Conservation (phyloP, 2,329 filamentous ascomycete species). For the Septoria linicola region DNA sequence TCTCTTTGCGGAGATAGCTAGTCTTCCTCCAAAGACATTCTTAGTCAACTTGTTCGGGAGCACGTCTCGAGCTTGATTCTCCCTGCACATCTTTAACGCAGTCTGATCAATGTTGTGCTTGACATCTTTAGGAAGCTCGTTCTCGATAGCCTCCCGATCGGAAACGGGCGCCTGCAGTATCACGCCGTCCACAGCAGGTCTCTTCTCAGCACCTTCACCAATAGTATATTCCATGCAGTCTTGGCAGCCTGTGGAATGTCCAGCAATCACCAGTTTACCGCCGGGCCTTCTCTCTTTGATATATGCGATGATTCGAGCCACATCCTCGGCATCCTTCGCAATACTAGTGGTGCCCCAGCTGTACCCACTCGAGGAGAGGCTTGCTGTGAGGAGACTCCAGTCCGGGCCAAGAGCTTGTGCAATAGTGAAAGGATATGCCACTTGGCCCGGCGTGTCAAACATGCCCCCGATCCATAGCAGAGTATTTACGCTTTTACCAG, state of each 20-base stretch:
- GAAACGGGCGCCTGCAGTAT: slow-evolving; percentile 79
- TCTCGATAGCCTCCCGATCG: slow-evolving; percentile 65
- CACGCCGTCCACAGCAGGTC: slow-evolving; percentile 65
- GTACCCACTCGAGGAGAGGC: slow-evolving; percentile 50
- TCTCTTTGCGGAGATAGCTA: slow-evolving; percentile 55
- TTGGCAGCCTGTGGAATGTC: slow-evolving; percentile 68
- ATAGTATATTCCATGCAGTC: slow-evolving; percentile 65
- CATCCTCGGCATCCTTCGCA: slow-evolving; percentile 54
- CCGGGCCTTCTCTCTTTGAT: slow-evolving; percentile 44
- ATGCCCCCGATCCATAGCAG: slow-evolving; percentile 71
- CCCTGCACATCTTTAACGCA: slow-evolving; percentile 52
- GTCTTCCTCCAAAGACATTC: slow-evolving; percentile 33
- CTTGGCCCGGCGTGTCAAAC: slow-evolving; percentile 60
- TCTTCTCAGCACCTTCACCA: slow-evolving; percentile 34
- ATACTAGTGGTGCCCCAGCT: slow-evolving; percentile 57
- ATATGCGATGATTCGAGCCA: slow-evolving; percentile 53
- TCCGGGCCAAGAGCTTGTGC: slow-evolving; percentile 48
- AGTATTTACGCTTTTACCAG: slow-evolving; percentile 50
- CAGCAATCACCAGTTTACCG: slow-evolving; percentile 64
- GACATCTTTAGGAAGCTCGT: slow-evolving; percentile 46
- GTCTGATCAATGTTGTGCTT: slow-evolving; percentile 44
- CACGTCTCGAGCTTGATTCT: slow-evolving; percentile 50
- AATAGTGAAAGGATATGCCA: slow-evolving; percentile 57
- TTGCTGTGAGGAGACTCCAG: slow-evolving; percentile 52
- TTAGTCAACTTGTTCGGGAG: slow-evolving; percentile 47